Evolutionary conservation across 2,329 filamentous ascomycete genomes (phyloP).

Genomic region (Colletotrichum eremochloae): DNA sequence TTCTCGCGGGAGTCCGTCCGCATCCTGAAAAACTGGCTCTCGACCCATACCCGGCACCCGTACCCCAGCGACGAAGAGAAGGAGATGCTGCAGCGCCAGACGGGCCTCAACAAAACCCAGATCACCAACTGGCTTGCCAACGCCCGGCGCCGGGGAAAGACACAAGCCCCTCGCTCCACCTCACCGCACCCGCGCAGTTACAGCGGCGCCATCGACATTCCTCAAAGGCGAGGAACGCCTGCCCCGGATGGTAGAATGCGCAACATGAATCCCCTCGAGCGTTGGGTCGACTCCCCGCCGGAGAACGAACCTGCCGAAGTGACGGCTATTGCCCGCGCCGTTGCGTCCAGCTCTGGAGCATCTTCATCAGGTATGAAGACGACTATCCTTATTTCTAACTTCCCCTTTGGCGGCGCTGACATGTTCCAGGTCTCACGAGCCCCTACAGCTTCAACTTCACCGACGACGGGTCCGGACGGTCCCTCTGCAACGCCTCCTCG

Average conservation of each 20-base stretch:
- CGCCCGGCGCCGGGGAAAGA: constrained; percentile 85
- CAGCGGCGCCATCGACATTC: constrained; percentile 79
- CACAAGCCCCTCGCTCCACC: constrained; percentile 74
- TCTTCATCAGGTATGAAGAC: constrained; percentile 51
- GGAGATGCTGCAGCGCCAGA: constrained; percentile 81
- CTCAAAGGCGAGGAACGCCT: constrained; percentile 69
- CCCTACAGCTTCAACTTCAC: constrained; percentile 69
- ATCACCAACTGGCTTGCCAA: constrained; percentile 96
- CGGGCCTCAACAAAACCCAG: constrained; percentile 84
- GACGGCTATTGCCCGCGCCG: constrained; percentile 69
- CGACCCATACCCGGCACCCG: constrained; percentile 82
- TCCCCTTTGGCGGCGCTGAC: constrained; percentile 7
- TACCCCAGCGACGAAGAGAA: constrained; percentile 93
- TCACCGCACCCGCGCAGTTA: constrained; percentile 77
- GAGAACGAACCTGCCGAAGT: constrained; percentile 72
- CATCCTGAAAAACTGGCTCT: constrained; percentile 87
- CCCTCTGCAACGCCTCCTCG: constrained; percentile 71
- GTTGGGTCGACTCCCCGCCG: constrained; percentile 71
- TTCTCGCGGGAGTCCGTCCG: constrained; percentile 86
- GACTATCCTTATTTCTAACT: not conserved
- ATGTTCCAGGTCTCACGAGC: constrained; percentile 62
- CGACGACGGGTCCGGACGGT: constrained; percentile 71
- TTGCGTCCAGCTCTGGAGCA: constrained; percentile 65
- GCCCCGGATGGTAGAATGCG: constrained; percentile 55
- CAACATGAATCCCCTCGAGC: constrained; percentile 68